These are phyloP conservation scores for Globisporangium solare DNA, from an alignment of 352 stramenopile genomes.

Conservation along the genomic window DNA sequence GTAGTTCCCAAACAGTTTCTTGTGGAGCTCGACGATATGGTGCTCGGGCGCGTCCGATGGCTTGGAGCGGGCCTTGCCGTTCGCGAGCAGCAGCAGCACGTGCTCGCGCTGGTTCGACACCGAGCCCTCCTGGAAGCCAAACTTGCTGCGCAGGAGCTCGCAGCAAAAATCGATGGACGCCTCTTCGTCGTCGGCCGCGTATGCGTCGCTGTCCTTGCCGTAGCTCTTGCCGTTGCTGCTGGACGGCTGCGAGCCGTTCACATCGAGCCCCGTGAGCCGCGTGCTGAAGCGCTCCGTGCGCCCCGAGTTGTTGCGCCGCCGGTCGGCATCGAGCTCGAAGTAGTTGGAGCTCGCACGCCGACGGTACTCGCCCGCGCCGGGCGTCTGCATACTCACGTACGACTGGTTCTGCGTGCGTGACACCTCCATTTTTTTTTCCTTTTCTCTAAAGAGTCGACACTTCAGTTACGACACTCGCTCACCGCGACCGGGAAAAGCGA, in stretches of 20 bases:
- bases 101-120: slow-evolving; percentile 83
- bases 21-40: slow-evolving; percentile 56
- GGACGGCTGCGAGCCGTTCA: slow-evolving; percentile 19
- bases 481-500: too few species aligned
- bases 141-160: slow-evolving; percentile 74
- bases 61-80: slow-evolving; percentile 56
- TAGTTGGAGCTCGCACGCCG: slow-evolving; percentile 78
- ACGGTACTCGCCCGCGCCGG: slow-evolving; percentile 18
- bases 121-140: slow-evolving; percentile 81
- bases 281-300: slow-evolving; percentile 54
- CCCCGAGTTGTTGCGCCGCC: slow-evolving; percentile 68
- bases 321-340: slow-evolving; percentile 75
- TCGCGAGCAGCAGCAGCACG: slow-evolving; percentile 73
- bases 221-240: slow-evolving; percentile 8
- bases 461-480: too few species aligned
- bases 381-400: slow-evolving; percentile 5
- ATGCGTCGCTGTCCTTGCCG: not conserved
- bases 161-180: slow-evolving; percentile 79
- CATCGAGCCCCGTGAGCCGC: slow-evolving; percentile 53
- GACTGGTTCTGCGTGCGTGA: slow-evolving; percentile 11
- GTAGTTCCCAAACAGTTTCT: slow-evolving; percentile 78
- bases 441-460: not conserved
- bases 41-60: slow-evolving; percentile 43
- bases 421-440: not conserved
- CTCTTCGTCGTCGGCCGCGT: slow-evolving; percentile 54